These are phyloP conservation scores for Schizochytrium sp. DNA, from an alignment of 108 stramenopile genomes.

Conservation along the genomic window DNA sequence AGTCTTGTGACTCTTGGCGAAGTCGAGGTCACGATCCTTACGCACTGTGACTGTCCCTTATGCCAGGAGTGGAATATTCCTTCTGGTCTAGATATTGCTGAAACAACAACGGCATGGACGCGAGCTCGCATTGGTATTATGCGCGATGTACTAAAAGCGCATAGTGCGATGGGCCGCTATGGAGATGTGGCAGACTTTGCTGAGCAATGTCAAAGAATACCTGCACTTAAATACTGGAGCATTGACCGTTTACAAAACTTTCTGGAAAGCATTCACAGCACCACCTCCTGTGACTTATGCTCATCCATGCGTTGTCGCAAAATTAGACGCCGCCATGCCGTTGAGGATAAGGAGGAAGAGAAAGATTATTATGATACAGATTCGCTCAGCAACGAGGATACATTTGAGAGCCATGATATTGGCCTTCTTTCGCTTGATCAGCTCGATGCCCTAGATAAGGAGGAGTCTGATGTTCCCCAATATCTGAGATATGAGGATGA, in stretches of 20 bases:
- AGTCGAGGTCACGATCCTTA: neutral
- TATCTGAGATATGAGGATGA: too few species aligned
- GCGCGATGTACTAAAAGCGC: neutral
- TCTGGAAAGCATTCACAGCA: neutral
- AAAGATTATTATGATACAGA: too few species aligned
- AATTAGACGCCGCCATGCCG: neutral
- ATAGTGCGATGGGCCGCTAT: neutral
- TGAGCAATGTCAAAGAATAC: neutral
- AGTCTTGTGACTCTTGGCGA: neutral
- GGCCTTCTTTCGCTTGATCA: too few species aligned
- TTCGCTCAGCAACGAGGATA: too few species aligned
- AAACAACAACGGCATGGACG: neutral
- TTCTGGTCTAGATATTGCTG: neutral
- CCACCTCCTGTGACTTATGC: neutral
- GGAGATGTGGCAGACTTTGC: neutral
- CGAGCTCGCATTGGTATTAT: constrained; percentile 3
- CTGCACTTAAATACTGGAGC: neutral
- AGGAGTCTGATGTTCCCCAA: too few species aligned
- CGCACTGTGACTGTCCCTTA: neutral
- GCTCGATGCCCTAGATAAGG: too few species aligned
- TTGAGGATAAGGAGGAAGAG: neutral
- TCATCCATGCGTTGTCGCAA: neutral
- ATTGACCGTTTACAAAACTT: constrained; percentile 7
- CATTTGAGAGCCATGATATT: too few species aligned
- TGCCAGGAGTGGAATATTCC: neutral